A percentile compares a stretch with the other conserved stretches of the same genome.
Evolutionary conservation across 2,329 filamentous ascomycete genomes (phyloP).

Genomic region (Colletotrichum orchidophilum): DNA sequence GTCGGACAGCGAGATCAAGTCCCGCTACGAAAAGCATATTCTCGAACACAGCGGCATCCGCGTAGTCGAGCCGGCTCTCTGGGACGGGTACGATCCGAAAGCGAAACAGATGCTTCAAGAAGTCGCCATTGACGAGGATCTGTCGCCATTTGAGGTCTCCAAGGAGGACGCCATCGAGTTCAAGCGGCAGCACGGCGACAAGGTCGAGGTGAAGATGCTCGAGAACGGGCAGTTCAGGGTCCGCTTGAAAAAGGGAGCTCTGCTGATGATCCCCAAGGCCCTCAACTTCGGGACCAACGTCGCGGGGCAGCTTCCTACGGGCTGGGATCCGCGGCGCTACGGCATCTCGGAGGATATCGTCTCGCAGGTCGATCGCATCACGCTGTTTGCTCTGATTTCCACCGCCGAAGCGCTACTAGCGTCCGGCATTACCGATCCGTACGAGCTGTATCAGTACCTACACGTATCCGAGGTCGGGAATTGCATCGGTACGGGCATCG

Average conservation of each 20-base stretch:
- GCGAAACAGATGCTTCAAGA: conserved; percentile 98
- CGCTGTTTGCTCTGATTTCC: conserved; percentile 91
- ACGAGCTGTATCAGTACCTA: conserved; percentile 45
- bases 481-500: conserved; percentile 44
- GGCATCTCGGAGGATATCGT: conserved; percentile 98
- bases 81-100: conserved; percentile 81
- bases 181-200: conserved; percentile 94
- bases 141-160: conserved; percentile 95
- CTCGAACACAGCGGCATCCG: conserved; percentile 97
- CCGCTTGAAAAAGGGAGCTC: conserved; percentile 95
- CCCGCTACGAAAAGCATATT: conserved; percentile 96
- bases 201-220: conserved; percentile 96
- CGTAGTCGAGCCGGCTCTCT: conserved; percentile 91
- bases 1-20: conserved; percentile 96
- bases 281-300: conserved; percentile 96
- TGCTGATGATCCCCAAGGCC: conserved; percentile 94
- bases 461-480: conserved; percentile 48
- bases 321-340: conserved; percentile 96
- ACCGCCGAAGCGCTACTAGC: conserved; percentile 90
- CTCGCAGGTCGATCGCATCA: conserved; percentile 94
- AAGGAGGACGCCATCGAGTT: conserved; percentile 98
- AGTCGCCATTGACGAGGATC: conserved; percentile 90
- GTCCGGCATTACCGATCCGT: conserved; percentile 80
- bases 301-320: conserved; percentile 94
- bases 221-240: conserved; percentile 91